These are phyloP conservation scores for Tricladium varicosporioides DNA, from an alignment of 2,329 filamentous ascomycete species.

Conservation along the genomic window DNA sequence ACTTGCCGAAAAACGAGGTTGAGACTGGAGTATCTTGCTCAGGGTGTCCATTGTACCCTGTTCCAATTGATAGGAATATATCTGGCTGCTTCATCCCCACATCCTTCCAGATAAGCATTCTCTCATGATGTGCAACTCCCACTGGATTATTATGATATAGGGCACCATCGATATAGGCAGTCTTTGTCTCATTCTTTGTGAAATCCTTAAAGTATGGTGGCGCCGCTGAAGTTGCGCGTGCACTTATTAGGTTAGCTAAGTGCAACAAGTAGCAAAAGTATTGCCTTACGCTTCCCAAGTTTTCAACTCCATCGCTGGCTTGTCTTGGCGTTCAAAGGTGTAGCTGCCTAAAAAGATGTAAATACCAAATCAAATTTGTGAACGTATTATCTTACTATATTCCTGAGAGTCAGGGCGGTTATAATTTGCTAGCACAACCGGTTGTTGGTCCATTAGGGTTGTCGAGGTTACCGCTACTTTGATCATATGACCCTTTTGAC, in stretches of 20 bases:
- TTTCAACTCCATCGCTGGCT: too few relatives aligned
- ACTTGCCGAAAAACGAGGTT: too few relatives aligned
- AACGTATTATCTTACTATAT: not conserved
- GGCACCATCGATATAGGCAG: slow-evolving; percentile 5
- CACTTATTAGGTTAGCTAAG: not conserved
- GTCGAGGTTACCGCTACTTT: slow-evolving; percentile 8
- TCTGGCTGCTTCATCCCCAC: not conserved
- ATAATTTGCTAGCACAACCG: slow-evolving; percentile 6
- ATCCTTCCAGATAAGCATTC: slow-evolving; percentile 2
- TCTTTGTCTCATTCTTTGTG: not conserved
- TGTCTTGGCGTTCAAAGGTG: too few relatives aligned
- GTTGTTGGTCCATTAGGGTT: not conserved
- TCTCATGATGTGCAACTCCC: not conserved
- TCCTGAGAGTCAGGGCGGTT: slow-evolving; percentile 3
- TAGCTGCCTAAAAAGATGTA: too few relatives aligned
- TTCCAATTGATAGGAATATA: slow-evolving; percentile 7
- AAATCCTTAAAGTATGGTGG: not conserved
- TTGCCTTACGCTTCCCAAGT: too few relatives aligned
- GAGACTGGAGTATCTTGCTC: too few relatives aligned
- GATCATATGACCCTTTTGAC: not conserved
- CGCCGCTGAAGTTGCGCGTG: not conserved
- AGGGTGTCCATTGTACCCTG: too few relatives aligned
- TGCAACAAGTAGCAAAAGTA: too few relatives aligned
- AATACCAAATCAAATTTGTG: not conserved
- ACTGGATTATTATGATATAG: slow-evolving; percentile 4